Conservation (phyloP, 2,329 filamentous ascomycete species). For the Paraphaeosphaeria minitans region DNA sequence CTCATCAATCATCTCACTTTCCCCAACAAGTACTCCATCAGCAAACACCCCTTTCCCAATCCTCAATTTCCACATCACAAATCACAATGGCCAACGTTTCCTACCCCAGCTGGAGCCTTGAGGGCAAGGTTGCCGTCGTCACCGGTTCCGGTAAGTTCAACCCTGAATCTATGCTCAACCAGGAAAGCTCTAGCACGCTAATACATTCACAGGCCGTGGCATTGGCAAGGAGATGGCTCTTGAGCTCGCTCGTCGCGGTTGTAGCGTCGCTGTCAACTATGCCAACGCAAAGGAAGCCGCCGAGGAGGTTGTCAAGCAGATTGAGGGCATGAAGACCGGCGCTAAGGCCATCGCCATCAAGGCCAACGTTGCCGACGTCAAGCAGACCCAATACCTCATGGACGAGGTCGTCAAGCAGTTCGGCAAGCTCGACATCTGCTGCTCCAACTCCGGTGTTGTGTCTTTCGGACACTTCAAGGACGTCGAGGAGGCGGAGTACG, state of each 20-base stretch:
- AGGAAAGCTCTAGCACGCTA: constrained; percentile 13
- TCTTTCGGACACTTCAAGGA: constrained; percentile 60
- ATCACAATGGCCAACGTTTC: constrained; percentile 44
- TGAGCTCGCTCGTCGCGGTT: constrained; percentile 68
- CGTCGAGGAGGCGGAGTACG: constrained; percentile 60
- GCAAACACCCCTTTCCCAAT: constrained; percentile 7
- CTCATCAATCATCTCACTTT: constrained; percentile 21
- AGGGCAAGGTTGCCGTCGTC: constrained; percentile 61
- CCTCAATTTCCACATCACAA: constrained; percentile 19
- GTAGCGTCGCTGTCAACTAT: constrained; percentile 71
- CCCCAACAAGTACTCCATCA: constrained; percentile 14
- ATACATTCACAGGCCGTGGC: constrained; percentile 58
- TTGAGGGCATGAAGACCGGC: constrained; percentile 65
- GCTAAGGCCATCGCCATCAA: constrained; percentile 67
- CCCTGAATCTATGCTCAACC: background rate
- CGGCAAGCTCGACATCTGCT: constrained; percentile 71
- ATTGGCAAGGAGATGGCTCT: constrained; percentile 70
- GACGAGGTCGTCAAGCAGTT: constrained; percentile 66
- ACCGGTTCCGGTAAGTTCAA: constrained; percentile 54
- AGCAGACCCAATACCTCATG: constrained; percentile 68
- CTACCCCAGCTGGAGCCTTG: constrained; percentile 56
- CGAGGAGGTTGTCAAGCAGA: constrained; percentile 67
- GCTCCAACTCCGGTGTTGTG: constrained; percentile 68
- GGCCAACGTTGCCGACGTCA: constrained; percentile 70
- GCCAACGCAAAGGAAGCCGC: constrained; percentile 69